Base-by-base conservation (phyloP, 345 rosid genomes). In the Kernera saxatilis region DNA sequence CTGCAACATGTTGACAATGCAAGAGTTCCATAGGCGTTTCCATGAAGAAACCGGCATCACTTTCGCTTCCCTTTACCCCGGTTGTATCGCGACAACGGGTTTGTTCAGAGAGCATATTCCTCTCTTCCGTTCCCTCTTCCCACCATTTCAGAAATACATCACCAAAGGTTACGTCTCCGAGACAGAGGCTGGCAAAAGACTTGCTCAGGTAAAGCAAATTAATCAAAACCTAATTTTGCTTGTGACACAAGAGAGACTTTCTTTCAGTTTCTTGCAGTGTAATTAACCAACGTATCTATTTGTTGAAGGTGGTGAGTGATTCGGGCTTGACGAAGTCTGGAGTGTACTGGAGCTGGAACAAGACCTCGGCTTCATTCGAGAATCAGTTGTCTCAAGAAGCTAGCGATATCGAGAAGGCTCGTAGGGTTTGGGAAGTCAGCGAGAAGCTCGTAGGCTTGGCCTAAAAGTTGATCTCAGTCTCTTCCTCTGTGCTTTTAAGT, bases 331-430 rank as follows among this genome's bases (percentile, higher is more conserved):
- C 90, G 8, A 93, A 90, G 69, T 93, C 96, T 0, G 96, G 96
- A 30, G 98, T 88, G n/a, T 90, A 93, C 82, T 90, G 97, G 98
- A 90, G 93, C 84, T 92, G 96, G 98, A 92, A 92, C 84, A 92
- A 88, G 78, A 71, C 62, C 65, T 88, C 96, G 0, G 96, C 98
- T 23, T 88, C 95, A 6, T 92, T 90, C 60, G 90, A 88, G 87
- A 92, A 92, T 75, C 96, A 84, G 86, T 53, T 92, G 79, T 92
- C 98, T 22, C 79, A 87, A 66, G 93, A 90, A 80, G 98, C 98
- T 12, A 90, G 98, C 51, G 85, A 92, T 13, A 71, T 39, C 2
- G 91, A 85, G 5, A 92, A 92, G 76, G 98, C 96, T 26, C 85
- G 87, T 30, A 90, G 82, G 70, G 84, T 90, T 25, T 89, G 96